A percentile compares a stretch with the other conserved stretches of the same genome.
phyloP scores from a whole-genome alignment of 257 asterid genomes.

The Salvia splendens region DNA sequence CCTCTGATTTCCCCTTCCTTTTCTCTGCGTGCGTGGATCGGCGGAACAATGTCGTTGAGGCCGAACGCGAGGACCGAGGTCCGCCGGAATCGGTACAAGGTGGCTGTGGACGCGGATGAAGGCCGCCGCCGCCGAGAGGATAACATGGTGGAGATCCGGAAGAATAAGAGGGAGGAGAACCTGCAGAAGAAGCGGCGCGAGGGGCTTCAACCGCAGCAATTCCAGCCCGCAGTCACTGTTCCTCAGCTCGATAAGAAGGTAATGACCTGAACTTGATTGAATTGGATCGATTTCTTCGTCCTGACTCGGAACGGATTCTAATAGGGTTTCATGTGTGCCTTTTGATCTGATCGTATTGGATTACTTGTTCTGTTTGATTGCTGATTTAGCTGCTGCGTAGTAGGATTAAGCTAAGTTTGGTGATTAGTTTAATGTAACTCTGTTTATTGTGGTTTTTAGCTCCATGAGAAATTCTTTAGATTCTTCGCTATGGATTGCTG shows the following conservation, averaged over 20 bases:
- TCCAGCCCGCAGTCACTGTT: slow-evolving; percentile 46
- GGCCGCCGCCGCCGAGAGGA: slow-evolving; percentile 96
- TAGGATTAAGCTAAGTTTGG: too few species aligned
- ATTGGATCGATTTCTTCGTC: not conserved
- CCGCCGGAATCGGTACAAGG: slow-evolving; percentile 95
- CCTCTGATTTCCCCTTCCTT: slow-evolving; percentile 4
- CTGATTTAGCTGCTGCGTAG: too few species aligned
- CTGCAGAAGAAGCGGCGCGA: slow-evolving; percentile 93
- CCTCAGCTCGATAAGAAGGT: slow-evolving; percentile 85
- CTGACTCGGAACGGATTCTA: not conserved
- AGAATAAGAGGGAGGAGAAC: slow-evolving; percentile 71
- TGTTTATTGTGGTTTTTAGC: too few species aligned
- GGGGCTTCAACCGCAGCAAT: slow-evolving; percentile 77
- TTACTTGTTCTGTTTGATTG: too few species aligned
- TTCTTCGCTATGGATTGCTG: too few species aligned
- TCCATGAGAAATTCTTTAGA: too few species aligned
- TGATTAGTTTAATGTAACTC: too few species aligned
- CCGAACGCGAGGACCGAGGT: slow-evolving; percentile 83
- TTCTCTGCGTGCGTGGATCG: slow-evolving; percentile 31
- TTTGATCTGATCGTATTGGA: slow-evolving; percentile 27
- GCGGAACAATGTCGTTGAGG: slow-evolving; percentile 74
- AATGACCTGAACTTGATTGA: not conserved
- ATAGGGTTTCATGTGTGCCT: slow-evolving; percentile 4
- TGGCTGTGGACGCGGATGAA: slow-evolving; percentile 95
- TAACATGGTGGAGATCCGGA: slow-evolving; percentile 36